Evolutionary conservation across 768 basidiomycete genomes (phyloP), one percentile per base, ranked within the genome.

Genomic region (Wakefieldia striispora): DNA sequence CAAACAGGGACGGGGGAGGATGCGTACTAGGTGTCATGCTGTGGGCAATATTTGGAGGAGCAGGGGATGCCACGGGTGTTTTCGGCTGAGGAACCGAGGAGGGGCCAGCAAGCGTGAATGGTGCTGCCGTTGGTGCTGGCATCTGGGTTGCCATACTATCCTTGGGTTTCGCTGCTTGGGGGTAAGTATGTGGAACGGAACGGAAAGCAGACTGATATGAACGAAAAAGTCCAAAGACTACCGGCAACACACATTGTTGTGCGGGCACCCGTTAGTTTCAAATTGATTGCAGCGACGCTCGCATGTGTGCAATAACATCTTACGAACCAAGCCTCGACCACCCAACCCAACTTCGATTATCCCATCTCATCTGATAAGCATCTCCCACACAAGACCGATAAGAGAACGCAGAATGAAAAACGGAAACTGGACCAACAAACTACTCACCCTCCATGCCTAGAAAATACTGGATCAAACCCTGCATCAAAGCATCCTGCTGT

Each of bases 401-500:
- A 31, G 23, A 31, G 21, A 38, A n/a, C 4, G 10, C 14, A 21
- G 40, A 14, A 14, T 1, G 31, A 13, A 36, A 14, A 11, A n/a
- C 37, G 13, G 43, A 37, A 31, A 47, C 8, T 17, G 34, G 37
- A 49, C 9, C 19, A 7, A 29, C n/a, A 31, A 36, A 74, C 29
- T 20, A 69, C 75, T 66, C 64, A 77, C 77, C 76, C 70, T 90
- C 89, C 54, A 79, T 70, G 57, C 86, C 82, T 58, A 93, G 71
- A 67, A 90, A 87, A 70, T 89, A 90, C 50, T 85, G 82, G 58
- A 94, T 84, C 51, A 93, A 63, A 58, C 80, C 82, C 69, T 91
- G 86, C 81, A 91, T 85, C 47, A 92, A 66, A 36, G 81, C 82
- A 57, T 95, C 92, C 72, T 92, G 90, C 68, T 91, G 85, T 27